Base-by-base conservation (phyloP, 768 basidiomycete species). In the Pholiota microspora region DNA sequence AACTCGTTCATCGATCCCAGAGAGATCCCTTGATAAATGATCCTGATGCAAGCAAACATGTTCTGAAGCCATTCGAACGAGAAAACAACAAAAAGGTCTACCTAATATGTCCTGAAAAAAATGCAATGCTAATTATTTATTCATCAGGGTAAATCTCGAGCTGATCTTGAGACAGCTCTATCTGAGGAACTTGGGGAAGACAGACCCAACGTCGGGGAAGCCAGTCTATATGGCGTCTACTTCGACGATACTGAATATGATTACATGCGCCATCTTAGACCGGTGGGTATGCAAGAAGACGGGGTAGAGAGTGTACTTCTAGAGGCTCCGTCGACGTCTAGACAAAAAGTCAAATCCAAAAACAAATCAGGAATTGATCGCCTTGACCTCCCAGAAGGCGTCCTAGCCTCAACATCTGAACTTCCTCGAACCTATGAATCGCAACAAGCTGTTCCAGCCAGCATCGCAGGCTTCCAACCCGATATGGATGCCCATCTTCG, bases 181-280 rank as follows among this genome's bases (percentile, higher is more conserved):
- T 61, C 77, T 24, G 75, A 80, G 23, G 78, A 82, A 23, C 64
- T 82, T 44, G 71, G 69, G 34, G 81, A 81, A 51, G 64, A 63
- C 12, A 74, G 77, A 50, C 62, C 71, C 23, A 88, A 87, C 57
- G 77, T 88, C 47, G 97, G 96, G 53, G 92, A 98, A 73, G 97
- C 97, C 0, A 76, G 89, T 5, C 67, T 84, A 7, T 95, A 98
- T 69, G 97, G 94, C 3, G 73, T 99, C 65, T 92, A 92, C 72
- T 98, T 84, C 72, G 94, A 98, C 73, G 95, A 99, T 66, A 88
- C 92, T 5, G 82, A 94, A 55, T 99, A 99, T 75, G 92, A 99
- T 71, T 99, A 99, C 75, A 94, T 98, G 91, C 89, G 95, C 69
- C 97, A 99, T 72, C 82, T 99, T 40, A 87, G 92, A 10, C 62